Conservation (phyloP, 2,329 filamentous ascomycete species). For the Bimuria novae-zelandiae region DNA sequence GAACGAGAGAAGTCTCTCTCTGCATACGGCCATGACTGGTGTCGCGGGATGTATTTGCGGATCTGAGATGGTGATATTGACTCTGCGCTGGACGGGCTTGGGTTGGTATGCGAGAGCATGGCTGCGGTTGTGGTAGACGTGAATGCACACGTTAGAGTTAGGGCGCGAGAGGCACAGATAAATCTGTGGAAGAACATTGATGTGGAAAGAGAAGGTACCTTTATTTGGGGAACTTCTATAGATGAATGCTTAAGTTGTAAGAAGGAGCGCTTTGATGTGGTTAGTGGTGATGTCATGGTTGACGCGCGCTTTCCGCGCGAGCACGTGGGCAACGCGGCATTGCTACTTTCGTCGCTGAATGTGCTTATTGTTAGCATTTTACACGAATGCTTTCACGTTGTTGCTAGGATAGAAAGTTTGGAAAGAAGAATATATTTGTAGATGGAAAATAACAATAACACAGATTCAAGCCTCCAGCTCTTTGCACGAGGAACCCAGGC, state of each 20-base stretch:
- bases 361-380: too few species aligned
- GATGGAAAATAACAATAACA: too few species aligned
- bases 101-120: background rate
- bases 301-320: constrained; percentile 5
- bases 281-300: constrained; percentile 8
- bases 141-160: background rate
- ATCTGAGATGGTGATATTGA: background rate
- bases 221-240: too few species aligned
- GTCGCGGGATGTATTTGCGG: background rate
- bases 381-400: background rate
- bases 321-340: background rate
- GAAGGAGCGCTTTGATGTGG: background rate
- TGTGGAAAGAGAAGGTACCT: background rate
- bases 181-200: constrained; percentile 3
- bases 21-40: constrained; percentile 1
- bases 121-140: background rate
- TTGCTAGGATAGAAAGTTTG: too few species aligned
- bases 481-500: too few species aligned
- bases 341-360: background rate
- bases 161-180: background rate
- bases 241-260: background rate
- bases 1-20: constrained; percentile 45
- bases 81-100: background rate
- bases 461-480: too few species aligned
- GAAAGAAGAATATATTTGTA: too few species aligned